A percentile compares a stretch with the other conserved stretches of the same genome.
Evolutionary conservation across 2,329 filamentous ascomycete species (phyloP).

Genomic region (Rutstroemia sp.): DNA sequence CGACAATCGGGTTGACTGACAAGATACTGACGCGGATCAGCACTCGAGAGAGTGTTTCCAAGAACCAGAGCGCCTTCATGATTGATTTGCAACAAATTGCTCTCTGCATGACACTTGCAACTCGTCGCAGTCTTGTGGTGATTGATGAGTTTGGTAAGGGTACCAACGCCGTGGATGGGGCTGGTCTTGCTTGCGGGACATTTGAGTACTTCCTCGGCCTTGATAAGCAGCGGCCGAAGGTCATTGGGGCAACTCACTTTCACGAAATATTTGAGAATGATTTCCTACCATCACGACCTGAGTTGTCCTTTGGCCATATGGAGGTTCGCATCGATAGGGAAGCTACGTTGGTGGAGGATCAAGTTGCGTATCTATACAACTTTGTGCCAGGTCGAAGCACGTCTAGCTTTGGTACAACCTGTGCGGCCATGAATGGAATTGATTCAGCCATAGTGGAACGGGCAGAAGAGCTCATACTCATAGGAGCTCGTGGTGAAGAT

Average conservation of each 20-base stretch:
- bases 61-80: constrained; percentile 54
- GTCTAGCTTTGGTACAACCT: constrained; percentile 79
- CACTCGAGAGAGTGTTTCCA: constrained; percentile 57
- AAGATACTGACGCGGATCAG: constrained; percentile 84
- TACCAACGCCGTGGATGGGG: constrained; percentile 50
- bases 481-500: constrained; percentile 68
- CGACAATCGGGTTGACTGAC: constrained; percentile 80
- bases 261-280: constrained; percentile 66
- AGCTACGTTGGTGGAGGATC: constrained; percentile 45
- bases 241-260: constrained; percentile 56
- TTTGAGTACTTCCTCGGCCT: constrained; percentile 48
- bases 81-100: constrained; percentile 85
- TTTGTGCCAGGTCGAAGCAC: constrained; percentile 59
- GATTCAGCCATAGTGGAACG: constrained; percentile 63
- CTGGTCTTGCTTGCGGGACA: constrained; percentile 50
- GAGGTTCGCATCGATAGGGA: constrained; percentile 54
- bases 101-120: constrained; percentile 67
- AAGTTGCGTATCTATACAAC: constrained; percentile 70
- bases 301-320: constrained; percentile 62
- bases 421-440: constrained; percentile 82
- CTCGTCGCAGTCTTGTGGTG: constrained; percentile 70
- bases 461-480: constrained; percentile 63
- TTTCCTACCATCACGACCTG: constrained; percentile 43
- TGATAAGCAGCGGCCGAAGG: constrained; percentile 42
- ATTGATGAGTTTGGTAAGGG: constrained; percentile 84